Conservation (phyloP, 257 asterid species). For the Solanum rostratum region DNA sequence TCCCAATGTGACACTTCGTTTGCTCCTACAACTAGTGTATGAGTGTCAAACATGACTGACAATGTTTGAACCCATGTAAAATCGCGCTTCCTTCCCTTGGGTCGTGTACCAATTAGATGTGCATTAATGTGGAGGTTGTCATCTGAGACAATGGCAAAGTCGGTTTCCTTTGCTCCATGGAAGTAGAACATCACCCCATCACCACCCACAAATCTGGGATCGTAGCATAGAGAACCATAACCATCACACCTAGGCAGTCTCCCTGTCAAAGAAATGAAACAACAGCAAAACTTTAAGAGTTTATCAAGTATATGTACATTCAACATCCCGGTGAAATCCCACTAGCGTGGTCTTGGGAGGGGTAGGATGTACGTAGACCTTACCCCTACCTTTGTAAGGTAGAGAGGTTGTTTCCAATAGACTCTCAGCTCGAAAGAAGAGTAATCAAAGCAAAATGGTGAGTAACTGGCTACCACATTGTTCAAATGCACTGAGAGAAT, state of each 20-base stretch:
- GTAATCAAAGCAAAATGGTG: background rate
- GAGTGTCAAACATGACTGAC: slow-evolving; percentile 44
- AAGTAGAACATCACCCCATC: slow-evolving; percentile 80
- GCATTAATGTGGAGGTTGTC: slow-evolving; percentile 64
- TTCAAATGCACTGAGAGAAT: background rate
- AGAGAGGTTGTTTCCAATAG: too few relatives aligned
- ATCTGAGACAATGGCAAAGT: slow-evolving; percentile 56
- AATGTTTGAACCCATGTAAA: slow-evolving; percentile 77
- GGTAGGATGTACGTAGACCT: too few relatives aligned
- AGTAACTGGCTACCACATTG: background rate
- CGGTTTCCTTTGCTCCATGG: slow-evolving; percentile 53
- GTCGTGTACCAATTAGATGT: slow-evolving; percentile 60
- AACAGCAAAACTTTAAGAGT: background rate
- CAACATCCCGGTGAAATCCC: too few relatives aligned
- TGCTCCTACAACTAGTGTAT: slow-evolving; percentile 47
- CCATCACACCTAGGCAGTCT: slow-evolving; percentile 59
- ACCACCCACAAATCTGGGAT: slow-evolving; percentile 74
- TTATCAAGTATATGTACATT: background rate
- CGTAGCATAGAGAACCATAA: slow-evolving; percentile 52
- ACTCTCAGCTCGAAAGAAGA: too few relatives aligned
- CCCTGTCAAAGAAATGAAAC: slow-evolving; percentile 22
- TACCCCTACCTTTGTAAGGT: too few relatives aligned
- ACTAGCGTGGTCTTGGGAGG: too few relatives aligned
- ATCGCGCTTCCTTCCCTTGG: slow-evolving; percentile 56
- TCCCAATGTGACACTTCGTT: slow-evolving; percentile 39